Conservation (phyloP, 345 rosid species). For the Combretum micranthum region DNA sequence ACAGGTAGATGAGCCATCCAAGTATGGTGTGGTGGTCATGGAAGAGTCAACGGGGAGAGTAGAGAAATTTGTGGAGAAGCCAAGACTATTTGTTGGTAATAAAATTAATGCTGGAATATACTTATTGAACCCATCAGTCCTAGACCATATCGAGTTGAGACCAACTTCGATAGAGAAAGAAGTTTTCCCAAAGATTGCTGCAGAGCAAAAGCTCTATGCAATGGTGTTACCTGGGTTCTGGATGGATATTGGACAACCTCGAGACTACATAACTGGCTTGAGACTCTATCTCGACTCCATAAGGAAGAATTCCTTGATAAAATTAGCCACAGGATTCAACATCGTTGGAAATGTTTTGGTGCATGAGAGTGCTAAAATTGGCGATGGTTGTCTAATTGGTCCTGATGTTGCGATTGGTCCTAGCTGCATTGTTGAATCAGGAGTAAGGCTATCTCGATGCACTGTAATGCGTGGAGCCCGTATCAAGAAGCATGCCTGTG, state of each 20-base stretch:
- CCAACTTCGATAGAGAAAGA: constrained; percentile 98
- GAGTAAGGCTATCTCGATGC: constrained; percentile 94
- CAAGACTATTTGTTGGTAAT: constrained; percentile 88
- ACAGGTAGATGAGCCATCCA: constrained; percentile 97
- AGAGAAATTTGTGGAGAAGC: constrained; percentile 87
- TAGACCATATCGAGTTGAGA: constrained; percentile 78
- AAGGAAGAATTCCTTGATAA: constrained; percentile 59
- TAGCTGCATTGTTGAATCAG: constrained; percentile 87
- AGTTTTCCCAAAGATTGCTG: constrained; percentile 89
- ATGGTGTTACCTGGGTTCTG: constrained; percentile 98
- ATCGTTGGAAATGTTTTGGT: constrained; percentile 83
- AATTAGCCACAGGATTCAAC: constrained; percentile 51
- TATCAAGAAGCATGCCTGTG: constrained; percentile 90
- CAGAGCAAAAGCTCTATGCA: constrained; percentile 65
- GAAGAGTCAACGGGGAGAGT: constrained; percentile 79
- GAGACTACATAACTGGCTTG: constrained; percentile 87
- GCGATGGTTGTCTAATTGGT: constrained; percentile 94
- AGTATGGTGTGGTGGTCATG: constrained; percentile 96
- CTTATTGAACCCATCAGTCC: constrained; percentile 82
- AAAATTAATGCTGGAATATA: constrained; percentile 97
- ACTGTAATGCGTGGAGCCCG: constrained; percentile 95
- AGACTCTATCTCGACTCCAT: constrained; percentile 94
- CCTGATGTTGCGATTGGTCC: constrained; percentile 98
- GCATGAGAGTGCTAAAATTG: constrained; percentile 82
- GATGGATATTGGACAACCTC: constrained; percentile 99